Evolutionary conservation across 805 yeast genomes (phyloP).

Genomic region (Danielia oregonensis): DNA sequence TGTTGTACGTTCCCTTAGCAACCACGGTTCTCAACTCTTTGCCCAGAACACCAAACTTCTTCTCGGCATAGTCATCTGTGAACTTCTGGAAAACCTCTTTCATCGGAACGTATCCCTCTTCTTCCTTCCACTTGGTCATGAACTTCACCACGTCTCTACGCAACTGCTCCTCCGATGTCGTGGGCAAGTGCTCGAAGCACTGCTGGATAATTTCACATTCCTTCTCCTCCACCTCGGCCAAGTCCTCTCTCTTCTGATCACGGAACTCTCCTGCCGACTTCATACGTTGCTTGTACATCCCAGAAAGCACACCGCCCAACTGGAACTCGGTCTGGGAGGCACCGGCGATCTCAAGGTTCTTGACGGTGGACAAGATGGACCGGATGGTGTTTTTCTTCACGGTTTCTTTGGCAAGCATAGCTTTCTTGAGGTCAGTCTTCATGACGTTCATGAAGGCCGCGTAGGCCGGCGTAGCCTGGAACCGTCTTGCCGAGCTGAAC

Average conservation of each 20-base stretch:
- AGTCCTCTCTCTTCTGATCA: conserved; percentile 45
- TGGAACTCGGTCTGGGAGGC: conserved; percentile 20
- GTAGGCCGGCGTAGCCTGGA: conserved; percentile 33
- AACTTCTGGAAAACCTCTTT: conserved; percentile 10
- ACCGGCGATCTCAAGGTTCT: conserved; percentile 33
- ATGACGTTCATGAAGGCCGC: conserved; percentile 17
- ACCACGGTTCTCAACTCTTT: too few species aligned
- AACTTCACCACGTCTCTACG: conserved; percentile 25
- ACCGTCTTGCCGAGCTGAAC: conserved; percentile 22
- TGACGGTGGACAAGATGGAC: conserved; percentile 38
- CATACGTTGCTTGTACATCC: conserved; percentile 45
- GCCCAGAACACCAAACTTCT: too few species aligned
- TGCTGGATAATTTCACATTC: conserved; percentile 43
- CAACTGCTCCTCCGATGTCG: conserved; percentile 44
- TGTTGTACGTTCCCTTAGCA: too few species aligned
- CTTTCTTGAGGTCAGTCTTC: conserved; percentile 21
- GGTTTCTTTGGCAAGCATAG: conserved; percentile 21
- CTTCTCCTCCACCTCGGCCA: conserved; percentile 48
- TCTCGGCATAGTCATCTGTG: conserved; percentile 15
- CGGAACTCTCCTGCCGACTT: conserved; percentile 48
- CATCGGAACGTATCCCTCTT: conserved; percentile 4
- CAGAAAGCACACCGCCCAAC: conserved; percentile 19
- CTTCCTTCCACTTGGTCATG: conserved; percentile 10
- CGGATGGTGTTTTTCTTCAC: conserved; percentile 41
- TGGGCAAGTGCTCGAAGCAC: conserved; percentile 41